phyloP scores from a whole-genome alignment of 371 early-diverging fungal species.

The Saksenaea vasiformis region DNA sequence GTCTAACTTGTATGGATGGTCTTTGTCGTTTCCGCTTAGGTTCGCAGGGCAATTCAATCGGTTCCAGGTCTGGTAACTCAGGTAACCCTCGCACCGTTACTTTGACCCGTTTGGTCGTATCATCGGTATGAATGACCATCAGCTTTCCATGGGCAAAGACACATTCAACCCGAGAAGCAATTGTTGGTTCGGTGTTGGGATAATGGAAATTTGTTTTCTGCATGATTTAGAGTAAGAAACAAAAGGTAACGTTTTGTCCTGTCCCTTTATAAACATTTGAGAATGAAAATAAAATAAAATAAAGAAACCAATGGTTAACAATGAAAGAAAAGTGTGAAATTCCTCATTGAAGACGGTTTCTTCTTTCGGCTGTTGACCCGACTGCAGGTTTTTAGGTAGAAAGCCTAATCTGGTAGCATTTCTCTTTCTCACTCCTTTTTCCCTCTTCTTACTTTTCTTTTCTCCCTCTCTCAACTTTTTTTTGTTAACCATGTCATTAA shows the following conservation, averaged over 20 bases:
- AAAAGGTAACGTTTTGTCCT: slow-evolving; percentile 1
- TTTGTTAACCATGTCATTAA: slow-evolving; percentile 1
- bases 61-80: not conserved
- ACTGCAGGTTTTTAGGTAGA: not conserved
- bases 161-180: slow-evolving; percentile 5
- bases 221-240: not conserved
- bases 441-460: slow-evolving; percentile 1
- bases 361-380: not conserved
- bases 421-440: slow-evolving; percentile 4
- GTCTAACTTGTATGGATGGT: slow-evolving; percentile 11
- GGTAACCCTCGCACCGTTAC: slow-evolving; percentile 12
- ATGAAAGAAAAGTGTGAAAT: not conserved
- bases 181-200: slow-evolving; percentile 6
- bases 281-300: too few species aligned
- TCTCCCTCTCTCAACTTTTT: not conserved
- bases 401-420: not conserved
- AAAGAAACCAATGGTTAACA: not conserved
- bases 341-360: not conserved
- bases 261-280: slow-evolving; percentile 3
- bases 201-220: not conserved
- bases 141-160: slow-evolving; percentile 18
- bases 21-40: not conserved
- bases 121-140: slow-evolving; percentile 15
- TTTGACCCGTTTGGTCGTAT: slow-evolving; percentile 14
- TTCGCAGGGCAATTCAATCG: slow-evolving; percentile 3